Evolutionary conservation across 805 yeast genomes (phyloP), one percentile per base, ranked within the genome.

Genomic region (Cyberlindnera maritima): DNA sequence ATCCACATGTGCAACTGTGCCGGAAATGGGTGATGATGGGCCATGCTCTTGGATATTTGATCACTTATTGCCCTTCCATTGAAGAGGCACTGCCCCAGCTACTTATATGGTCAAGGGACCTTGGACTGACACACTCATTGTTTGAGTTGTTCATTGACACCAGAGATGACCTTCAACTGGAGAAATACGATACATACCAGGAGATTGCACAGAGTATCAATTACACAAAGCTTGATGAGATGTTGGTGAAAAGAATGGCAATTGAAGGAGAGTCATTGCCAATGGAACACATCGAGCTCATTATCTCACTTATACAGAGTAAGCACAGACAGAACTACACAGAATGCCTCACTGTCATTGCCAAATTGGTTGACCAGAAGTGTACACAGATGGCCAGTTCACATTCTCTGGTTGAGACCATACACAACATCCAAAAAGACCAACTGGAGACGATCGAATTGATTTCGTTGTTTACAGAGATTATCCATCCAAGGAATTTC

Each of bases 21-120:
- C 39, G 48, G 13, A 46, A 46, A 3, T 52, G 51, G 49, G 43
- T 52, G 2, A 46, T 52, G 44, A 26, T 48, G 31, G 57, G 59
- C 2, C 57, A 55, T 19, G 44, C 49, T 8, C 33, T 55, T 15
- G 57, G 57, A 3, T 31, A 43, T 4, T 2, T 49, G 11, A 39
- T 53, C 19, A 15, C 38, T 8, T 43, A 50, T 12, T 29, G 48
- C 3, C 44, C 47, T 1, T 14, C 18, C 31, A 19, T 55, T 8
- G 21, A 35, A 4, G 43, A 40, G 1, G 28, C 39, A 6, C 23
- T 55, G 5, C n/a, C 18, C 9, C 35, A 20, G 8, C 26, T 41
- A 3, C 4, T 38, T 7, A 21, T 20, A 2, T 41, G 39, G 44
- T 26, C 44, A 3, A 26, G 21, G 17, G 34, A 9, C 14, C 21